Evolutionary conservation across 2,329 filamentous ascomycete genomes (phyloP).

Genomic region (Aspergillus sp.): DNA sequence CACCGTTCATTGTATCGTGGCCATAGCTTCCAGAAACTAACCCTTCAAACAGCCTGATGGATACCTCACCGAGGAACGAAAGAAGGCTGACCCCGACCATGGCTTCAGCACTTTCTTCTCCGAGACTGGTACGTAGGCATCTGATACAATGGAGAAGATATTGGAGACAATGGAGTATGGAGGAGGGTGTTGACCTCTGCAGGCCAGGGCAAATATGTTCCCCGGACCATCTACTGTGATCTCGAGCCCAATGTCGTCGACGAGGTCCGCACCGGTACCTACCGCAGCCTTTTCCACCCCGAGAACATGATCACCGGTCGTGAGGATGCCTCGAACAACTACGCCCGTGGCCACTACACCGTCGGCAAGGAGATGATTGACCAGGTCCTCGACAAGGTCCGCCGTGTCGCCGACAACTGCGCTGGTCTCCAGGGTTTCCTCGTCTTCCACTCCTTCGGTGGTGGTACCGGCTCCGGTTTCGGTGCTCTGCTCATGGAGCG

Average conservation of each 20-base stretch:
- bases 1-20: background rate
- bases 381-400: constrained; percentile 93
- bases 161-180: constrained; percentile 5
- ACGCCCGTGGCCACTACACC: constrained; percentile 98
- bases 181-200: constrained; percentile 8
- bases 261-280: constrained; percentile 94
- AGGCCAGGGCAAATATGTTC: constrained; percentile 99
- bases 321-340: constrained; percentile 99
- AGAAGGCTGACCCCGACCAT: constrained; percentile 83
- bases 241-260: constrained; percentile 99
- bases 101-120: constrained; percentile 99
- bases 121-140: constrained; percentile 71
- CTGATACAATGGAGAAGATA: background rate
- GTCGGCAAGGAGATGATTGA: constrained; percentile 99
- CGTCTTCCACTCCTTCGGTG: constrained; percentile 99
- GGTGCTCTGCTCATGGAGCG: constrained; percentile 98
- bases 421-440: constrained; percentile 97
- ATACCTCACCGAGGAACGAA: constrained; percentile 96
- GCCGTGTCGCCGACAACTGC: constrained; percentile 96
- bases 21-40: background rate
- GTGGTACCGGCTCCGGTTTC: constrained; percentile 97
- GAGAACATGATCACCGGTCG: constrained; percentile 99
- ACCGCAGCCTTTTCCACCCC: constrained; percentile 95
- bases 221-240: constrained; percentile 98
- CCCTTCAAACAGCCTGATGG: constrained; percentile 69